Base-by-base conservation (phyloP, 768 basidiomycete genomes). In the Naganishia antarctica region DNA sequence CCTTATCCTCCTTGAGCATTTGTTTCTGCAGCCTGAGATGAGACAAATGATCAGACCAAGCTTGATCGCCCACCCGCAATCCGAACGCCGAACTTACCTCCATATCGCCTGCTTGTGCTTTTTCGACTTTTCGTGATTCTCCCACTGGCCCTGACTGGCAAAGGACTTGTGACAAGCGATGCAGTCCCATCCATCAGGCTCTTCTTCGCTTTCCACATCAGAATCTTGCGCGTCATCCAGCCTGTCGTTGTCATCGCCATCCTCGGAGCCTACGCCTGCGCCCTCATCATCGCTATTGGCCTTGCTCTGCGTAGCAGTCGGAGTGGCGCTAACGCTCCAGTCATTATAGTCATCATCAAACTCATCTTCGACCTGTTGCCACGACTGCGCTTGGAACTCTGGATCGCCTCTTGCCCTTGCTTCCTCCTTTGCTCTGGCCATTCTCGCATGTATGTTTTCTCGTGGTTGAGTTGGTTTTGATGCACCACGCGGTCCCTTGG, bases 41-140 rank as follows among this genome's bases (percentile, higher is more conserved):
- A 45, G 41, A 4, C n/a, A n/a, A 49, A 37, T 5, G 16, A 57
- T 21, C 2, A 21, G 21, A 9, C 23, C 25, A 15, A 26, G 21
- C 25, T 23, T 7, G 12, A 9, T 51, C n/a, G 18, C 12, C 1
- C 18, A 1, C 41, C 7, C 11, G 1, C 13, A 1, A 28, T 28
- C 5, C 47, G 7, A 32, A 15, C 6, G 3, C n/a, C n/a, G n/a
- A n/a, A 73, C 80, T 53, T 61, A 81, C 80, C 80, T 81, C 71
- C 90, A 89, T 13, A 98, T 85, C 67, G 91, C 89, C 76, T 87
- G 90, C 74, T 89, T 74, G 71, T 99, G 96, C 77, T 91, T 96
- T 78, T 88, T 88, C 76, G 92, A 96, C 68, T 92, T 82, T 76
- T 98, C 96, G 68, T 98, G 96, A 75, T 91, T 97, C 70, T 86